These are phyloP conservation scores for Sesbania bispinosa DNA, from an alignment of 306 rosid species.

Conservation along the genomic window DNA sequence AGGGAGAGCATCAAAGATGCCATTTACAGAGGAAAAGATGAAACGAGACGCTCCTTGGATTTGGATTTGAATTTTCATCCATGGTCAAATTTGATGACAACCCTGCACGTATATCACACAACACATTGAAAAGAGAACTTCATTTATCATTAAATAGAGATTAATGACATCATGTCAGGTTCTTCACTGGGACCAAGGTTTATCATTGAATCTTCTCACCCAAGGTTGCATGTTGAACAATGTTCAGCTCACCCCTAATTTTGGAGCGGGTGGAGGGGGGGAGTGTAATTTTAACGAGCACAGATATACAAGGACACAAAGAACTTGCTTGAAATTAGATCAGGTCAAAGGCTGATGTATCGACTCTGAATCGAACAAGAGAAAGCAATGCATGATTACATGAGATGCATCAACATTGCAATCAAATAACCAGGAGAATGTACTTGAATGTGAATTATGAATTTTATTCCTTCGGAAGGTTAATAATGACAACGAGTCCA, in stretches of 20 bases:
- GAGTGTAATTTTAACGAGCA: constrained; percentile 21
- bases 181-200: no score
- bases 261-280: no score
- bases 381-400: neutral
- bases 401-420: neutral
- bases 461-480: constrained; percentile 48
- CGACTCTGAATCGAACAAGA: constrained; percentile 3
- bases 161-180: neutral
- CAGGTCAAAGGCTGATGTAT: no score
- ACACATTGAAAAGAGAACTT: neutral
- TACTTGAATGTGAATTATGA: constrained; percentile 6
- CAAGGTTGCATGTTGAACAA: neutral
- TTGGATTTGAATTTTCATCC: no score
- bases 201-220: neutral
- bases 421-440: neutral
- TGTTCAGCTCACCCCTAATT: neutral
- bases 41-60: no score
- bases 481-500: constrained; percentile 35
- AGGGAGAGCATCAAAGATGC: no score
- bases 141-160: neutral
- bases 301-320: neutral
- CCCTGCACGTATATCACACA: no score
- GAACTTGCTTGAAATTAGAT: no score
- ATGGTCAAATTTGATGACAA: no score
- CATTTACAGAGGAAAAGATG: no score